A percentile compares a stretch with the other conserved stretches of the same genome.
Evolutionary conservation across 2,329 filamentous ascomycete genomes (phyloP).

Genomic region (Sclerotinia subarctica): DNA sequence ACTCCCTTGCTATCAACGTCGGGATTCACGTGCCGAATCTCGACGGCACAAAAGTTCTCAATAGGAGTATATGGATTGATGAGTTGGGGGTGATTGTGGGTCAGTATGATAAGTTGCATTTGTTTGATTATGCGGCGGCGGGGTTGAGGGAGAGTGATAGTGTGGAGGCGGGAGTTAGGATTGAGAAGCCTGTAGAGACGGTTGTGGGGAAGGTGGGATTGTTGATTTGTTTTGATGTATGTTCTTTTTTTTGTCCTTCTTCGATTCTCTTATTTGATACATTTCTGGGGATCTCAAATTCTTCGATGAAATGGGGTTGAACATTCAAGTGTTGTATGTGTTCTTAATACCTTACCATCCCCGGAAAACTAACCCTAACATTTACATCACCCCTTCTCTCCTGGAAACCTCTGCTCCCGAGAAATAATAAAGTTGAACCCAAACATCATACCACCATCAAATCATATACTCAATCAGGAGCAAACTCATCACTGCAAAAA

Average conservation of each 20-base stretch:
- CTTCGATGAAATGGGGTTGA: not conserved
- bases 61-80: constrained; percentile 66
- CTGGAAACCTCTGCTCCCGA: too few relatives aligned
- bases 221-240: constrained; percentile 82
- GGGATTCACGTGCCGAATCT: constrained; percentile 74
- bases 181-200: constrained; percentile 70
- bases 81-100: constrained; percentile 55
- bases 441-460: too few relatives aligned
- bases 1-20: constrained; percentile 72
- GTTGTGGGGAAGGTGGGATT: constrained; percentile 72
- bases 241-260: constrained; percentile 24
- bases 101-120: constrained; percentile 81
- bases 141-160: constrained; percentile 61
- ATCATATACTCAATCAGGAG: too few relatives aligned
- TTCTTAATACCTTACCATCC: too few relatives aligned
- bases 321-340: too few relatives aligned
- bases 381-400: too few relatives aligned
- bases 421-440: too few relatives aligned
- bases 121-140: constrained; percentile 67
- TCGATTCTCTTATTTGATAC: too few relatives aligned
- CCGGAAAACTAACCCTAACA: not conserved
- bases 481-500: too few relatives aligned
- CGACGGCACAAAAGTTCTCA: constrained; percentile 50
- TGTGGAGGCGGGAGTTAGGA: constrained; percentile 63
- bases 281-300: not conserved